These are phyloP conservation scores for Rhizopogon vulgaris DNA, from an alignment of 768 basidiomycete species.

Conservation along the genomic window DNA sequence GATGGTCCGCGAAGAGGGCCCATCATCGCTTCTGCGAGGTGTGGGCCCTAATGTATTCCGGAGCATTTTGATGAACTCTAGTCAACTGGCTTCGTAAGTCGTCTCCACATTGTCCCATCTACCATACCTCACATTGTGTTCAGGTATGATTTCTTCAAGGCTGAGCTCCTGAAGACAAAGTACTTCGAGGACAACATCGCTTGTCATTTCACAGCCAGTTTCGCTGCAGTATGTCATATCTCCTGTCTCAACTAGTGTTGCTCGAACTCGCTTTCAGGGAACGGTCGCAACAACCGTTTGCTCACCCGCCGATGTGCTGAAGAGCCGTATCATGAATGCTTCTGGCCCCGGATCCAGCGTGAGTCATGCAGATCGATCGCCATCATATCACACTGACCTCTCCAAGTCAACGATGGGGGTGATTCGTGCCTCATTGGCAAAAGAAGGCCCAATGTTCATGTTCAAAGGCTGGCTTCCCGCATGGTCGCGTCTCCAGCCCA, in stretches of 20 bases:
- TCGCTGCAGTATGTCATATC: slow-evolving; percentile 61
- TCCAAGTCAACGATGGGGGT: slow-evolving; percentile 63
- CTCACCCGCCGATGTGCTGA: slow-evolving; percentile 83
- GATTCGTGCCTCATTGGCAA: slow-evolving; percentile 60
- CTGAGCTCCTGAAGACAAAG: slow-evolving; percentile 62
- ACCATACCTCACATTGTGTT: neutral
- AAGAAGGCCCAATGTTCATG: slow-evolving; percentile 84
- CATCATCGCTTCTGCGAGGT: slow-evolving; percentile 69
- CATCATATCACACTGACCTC: neutral
- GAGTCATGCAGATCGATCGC: slow-evolving; percentile 20
- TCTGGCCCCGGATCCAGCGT: slow-evolving; percentile 75
- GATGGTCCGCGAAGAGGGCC: slow-evolving; percentile 88
- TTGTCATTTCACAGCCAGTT: slow-evolving; percentile 81
- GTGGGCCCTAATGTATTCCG: slow-evolving; percentile 82
- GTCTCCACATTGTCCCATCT: neutral
- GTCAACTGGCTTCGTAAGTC: slow-evolving; percentile 82
- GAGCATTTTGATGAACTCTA: slow-evolving; percentile 85
- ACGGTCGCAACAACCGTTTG: slow-evolving; percentile 88
- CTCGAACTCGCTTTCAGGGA: slow-evolving; percentile 38
- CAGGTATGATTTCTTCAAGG: slow-evolving; percentile 91
- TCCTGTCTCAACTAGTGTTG: neutral
- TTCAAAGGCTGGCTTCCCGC: slow-evolving; percentile 91
- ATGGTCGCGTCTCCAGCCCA: slow-evolving; percentile 81
- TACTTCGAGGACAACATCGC: slow-evolving; percentile 79
- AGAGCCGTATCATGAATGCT: slow-evolving; percentile 89